Conservation (phyloP, 352 stramenopile species). For the Globisporangium carolinianum region DNA sequence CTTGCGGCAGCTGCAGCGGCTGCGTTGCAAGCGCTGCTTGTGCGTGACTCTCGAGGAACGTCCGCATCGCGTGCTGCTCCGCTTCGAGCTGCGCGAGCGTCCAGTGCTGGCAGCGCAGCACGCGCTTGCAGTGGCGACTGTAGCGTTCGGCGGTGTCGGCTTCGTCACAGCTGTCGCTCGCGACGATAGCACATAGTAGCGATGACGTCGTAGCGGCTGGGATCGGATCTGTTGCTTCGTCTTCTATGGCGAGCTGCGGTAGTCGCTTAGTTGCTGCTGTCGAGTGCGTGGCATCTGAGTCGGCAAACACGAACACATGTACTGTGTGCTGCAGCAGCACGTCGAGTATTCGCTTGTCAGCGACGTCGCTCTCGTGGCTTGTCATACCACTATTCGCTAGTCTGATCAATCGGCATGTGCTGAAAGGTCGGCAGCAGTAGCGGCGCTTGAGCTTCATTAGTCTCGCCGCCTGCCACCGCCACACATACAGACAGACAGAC, state of each 20-base stretch:
- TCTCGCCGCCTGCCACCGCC: neutral
- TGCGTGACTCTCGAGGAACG: constrained; percentile 13
- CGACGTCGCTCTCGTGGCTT: neutral
- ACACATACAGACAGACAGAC: no score
- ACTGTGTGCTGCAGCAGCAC: constrained; percentile 36
- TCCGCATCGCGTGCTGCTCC: constrained; percentile 31
- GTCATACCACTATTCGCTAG: neutral
- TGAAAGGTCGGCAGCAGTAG: neutral
- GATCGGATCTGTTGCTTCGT: no score
- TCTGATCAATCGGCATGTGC: neutral
- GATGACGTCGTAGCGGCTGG: no score
- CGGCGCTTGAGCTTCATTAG: neutral
- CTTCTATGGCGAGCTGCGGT: neutral
- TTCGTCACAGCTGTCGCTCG: neutral
- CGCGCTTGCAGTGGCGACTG: constrained; percentile 10
- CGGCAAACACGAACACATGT: constrained; percentile 26
- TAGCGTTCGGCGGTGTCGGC: constrained; percentile 7
- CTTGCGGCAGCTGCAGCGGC: neutral
- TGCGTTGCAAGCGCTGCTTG: neutral
- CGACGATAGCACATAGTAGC: no score
- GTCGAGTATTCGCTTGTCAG: constrained; percentile 25
- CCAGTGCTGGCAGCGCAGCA: constrained; percentile 32
- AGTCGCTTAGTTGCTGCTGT: neutral
- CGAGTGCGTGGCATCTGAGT: neutral
- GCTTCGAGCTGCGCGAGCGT: constrained; percentile 16